Evolutionary conservation across 257 asterid species (phyloP).

Genomic region (Penstemon barbatus): DNA sequence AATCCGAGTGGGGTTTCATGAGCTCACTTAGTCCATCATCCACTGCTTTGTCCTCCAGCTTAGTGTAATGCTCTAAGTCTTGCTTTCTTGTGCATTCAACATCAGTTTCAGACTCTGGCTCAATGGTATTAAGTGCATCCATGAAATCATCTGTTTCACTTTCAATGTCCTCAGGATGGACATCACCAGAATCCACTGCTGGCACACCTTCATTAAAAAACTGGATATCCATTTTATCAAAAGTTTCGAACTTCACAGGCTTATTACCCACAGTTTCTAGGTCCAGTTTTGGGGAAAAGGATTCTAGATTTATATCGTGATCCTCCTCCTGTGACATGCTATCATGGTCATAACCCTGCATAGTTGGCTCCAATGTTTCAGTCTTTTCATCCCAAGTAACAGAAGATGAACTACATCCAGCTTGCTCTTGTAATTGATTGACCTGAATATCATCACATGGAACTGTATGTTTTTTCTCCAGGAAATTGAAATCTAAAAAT

Average conservation of each 20-base stretch:
- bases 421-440: slow-evolving; percentile 50
- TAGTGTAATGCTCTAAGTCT: slow-evolving; percentile 40
- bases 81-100: slow-evolving; percentile 52
- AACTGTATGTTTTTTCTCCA: slow-evolving; percentile 47
- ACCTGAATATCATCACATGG: slow-evolving; percentile 41
- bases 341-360: slow-evolving; percentile 39
- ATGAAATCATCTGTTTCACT: slow-evolving; percentile 76
- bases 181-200: slow-evolving; percentile 32
- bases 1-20: slow-evolving; percentile 26
- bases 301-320: slow-evolving; percentile 36
- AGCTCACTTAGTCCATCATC: slow-evolving; percentile 30
- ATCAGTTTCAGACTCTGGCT: slow-evolving; percentile 79
- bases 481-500: slow-evolving; percentile 47
- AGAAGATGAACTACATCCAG: slow-evolving; percentile 49
- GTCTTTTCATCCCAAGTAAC: slow-evolving; percentile 58
- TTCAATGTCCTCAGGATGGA: slow-evolving; percentile 49
- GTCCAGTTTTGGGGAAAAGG: slow-evolving; percentile 39
- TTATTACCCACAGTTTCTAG: slow-evolving; percentile 30
- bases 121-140: slow-evolving; percentile 94
- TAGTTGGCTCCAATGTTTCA: slow-evolving; percentile 39
- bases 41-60: slow-evolving; percentile 43
- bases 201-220: slow-evolving; percentile 32
- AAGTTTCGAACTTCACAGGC: slow-evolving; percentile 36
- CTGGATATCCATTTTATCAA: slow-evolving; percentile 31
- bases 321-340: slow-evolving; percentile 33